Base-by-base conservation (phyloP, 495 filamentous ascomycete species). In the Cetradonia linearis region DNA sequence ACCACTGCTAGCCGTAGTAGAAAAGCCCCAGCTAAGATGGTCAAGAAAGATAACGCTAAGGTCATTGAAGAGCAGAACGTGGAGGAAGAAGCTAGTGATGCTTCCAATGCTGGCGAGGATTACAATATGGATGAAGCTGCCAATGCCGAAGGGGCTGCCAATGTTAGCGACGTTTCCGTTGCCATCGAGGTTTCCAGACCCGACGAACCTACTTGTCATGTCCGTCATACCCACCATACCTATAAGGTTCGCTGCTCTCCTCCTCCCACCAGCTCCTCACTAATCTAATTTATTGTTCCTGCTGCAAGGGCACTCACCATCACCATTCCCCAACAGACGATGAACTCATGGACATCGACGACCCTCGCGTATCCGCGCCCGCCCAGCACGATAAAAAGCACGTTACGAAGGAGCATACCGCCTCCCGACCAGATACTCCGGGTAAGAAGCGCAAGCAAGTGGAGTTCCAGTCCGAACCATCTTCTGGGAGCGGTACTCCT, bases 381-480 rank as follows among this genome's bases (percentile, higher is more conserved):
- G 3, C 42, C 0, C n/a, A 1, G 23, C 8, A 46, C 2, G 25
- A 46, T n/a, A n/a, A n/a, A n/a, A n/a, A n/a, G n/a, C n/a, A n/a
- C n/a, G n/a, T n/a, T n/a, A n/a, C n/a, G n/a, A n/a, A n/a, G n/a
- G n/a, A n/a, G n/a, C n/a, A n/a, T n/a, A n/a, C n/a, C n/a, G n/a
- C n/a, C n/a, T 33, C 33, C 4, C 33, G 10, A 20, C 2, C n/a
- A 7, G 6, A 49, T 40, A 18, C 40, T 2, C 40, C 20, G 1
- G 30, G 5, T 5, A 58, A 62, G 60, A 58, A 62, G 31, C 55
- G 60, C 44, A 62, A 58, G 55, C 18, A 31, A 13, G 20, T 42
- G 20, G 16, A 50, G 2, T 5, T 18, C 3, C 28, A 40, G 14
- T 11, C 23, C 16, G 40, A 23, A 46, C 16, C 5, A 7, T 25